Evolutionary conservation across 1,139 yeast genomes (phyloP).

Genomic region (Debaryomycetaceae sp.): DNA sequence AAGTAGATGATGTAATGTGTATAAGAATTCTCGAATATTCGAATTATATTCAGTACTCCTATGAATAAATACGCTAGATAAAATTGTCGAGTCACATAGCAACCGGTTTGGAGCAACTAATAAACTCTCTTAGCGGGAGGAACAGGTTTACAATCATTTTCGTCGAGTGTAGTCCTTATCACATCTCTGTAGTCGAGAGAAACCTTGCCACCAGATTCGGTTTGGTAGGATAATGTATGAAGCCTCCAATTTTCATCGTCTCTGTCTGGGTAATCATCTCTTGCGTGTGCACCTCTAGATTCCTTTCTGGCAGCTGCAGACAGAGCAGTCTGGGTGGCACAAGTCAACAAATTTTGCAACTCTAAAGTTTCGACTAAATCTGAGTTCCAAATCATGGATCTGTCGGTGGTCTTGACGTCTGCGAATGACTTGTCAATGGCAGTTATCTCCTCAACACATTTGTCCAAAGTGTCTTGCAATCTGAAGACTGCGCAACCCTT

Average conservation of each 20-base stretch:
- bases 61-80: background rate
- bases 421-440: slow-evolving; percentile 69
- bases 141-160: slow-evolving; percentile 87
- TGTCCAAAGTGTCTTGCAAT: slow-evolving; percentile 86
- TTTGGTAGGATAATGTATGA: slow-evolving; percentile 94
- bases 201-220: slow-evolving; percentile 64
- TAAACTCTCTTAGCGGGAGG: slow-evolving; percentile 97
- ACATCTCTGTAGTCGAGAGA: slow-evolving; percentile 84
- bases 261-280: slow-evolving; percentile 96
- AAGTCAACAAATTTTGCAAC: slow-evolving; percentile 92
- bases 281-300: slow-evolving; percentile 99
- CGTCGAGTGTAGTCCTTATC: slow-evolving; percentile 80
- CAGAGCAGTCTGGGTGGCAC: slow-evolving; percentile 94
- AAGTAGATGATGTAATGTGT: background rate
- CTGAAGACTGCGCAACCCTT: slow-evolving; percentile 96
- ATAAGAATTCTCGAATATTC: background rate
- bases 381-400: slow-evolving; percentile 98
- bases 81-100: background rate
- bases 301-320: slow-evolving; percentile 95
- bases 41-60: background rate
- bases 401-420: slow-evolving; percentile 80
- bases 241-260: slow-evolving; percentile 98
- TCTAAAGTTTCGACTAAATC: slow-evolving; percentile 95
- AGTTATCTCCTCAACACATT: slow-evolving; percentile 79
- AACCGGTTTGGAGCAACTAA: slow-evolving; percentile 23